Percentiles rank a stretch among this genome's conserved stretches.
Evolutionary conservation across 805 yeast genomes (phyloP).

Genomic region (Barnettozyma salicaria): DNA sequence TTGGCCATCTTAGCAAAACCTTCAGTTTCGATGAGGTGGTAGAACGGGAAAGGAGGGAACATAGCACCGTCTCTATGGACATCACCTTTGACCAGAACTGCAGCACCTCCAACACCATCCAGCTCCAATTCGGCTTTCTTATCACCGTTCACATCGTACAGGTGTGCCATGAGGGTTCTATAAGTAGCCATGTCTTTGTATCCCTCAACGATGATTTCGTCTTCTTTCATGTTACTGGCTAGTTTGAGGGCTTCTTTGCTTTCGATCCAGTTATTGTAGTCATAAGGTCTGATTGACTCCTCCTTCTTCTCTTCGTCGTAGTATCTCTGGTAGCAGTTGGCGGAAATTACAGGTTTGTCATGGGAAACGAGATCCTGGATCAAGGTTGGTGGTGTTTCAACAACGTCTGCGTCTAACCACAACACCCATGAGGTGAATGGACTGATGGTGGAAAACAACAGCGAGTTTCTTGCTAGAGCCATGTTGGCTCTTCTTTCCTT

Average conservation of each 20-base stretch:
- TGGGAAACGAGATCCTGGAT: constrained; percentile 84
- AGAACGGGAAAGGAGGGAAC: constrained; percentile 98
- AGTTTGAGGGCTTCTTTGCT: constrained; percentile 72
- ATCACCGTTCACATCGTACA: constrained; percentile 63
- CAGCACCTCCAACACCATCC: constrained; percentile 99
- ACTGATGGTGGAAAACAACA: constrained; percentile 80
- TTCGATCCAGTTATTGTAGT: constrained; percentile 93
- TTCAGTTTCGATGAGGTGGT: constrained; percentile 94
- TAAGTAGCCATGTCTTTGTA: constrained; percentile 90
- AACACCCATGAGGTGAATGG: constrained; percentile 92
- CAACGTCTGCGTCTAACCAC: constrained; percentile 94
- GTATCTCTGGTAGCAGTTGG: constrained; percentile 88
- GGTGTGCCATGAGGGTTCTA: constrained; percentile 90
- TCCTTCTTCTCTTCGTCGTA: constrained; percentile 52
- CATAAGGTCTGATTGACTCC: constrained; percentile 75
- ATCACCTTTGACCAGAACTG: constrained; percentile 91
- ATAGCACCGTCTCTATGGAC: constrained; percentile 99
- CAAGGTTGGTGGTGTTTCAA: constrained; percentile 78
- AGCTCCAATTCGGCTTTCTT: constrained; percentile 65
- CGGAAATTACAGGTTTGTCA: constrained; percentile 82
- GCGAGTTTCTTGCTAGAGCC: constrained; percentile 92
- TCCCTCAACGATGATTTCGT: constrained; percentile 93
- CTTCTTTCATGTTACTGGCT: constrained; percentile 69
- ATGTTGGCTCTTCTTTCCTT: constrained; percentile 83
- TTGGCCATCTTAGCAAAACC: constrained; percentile 99